Evolutionary conservation across 2,329 filamentous ascomycete species (phyloP).

Genomic region (Alternaria brassicae): DNA sequence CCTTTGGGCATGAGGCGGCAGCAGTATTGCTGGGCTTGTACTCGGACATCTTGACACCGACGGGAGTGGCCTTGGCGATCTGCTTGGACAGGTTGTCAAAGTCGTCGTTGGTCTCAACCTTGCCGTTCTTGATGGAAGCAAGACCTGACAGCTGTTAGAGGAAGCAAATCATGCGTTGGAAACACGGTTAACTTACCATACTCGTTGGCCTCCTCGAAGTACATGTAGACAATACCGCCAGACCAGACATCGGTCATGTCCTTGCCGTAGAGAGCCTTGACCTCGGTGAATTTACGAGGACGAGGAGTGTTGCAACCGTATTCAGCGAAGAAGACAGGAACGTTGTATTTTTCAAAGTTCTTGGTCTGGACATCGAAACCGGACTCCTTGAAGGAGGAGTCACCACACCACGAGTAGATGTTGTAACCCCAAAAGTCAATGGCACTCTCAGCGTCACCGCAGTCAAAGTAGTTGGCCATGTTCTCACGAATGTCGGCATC

Average conservation of each 20-base stretch:
- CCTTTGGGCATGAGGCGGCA: slow-evolving; percentile 72
- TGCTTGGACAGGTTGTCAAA: slow-evolving; percentile 69
- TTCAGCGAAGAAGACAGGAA: slow-evolving; percentile 97
- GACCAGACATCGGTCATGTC: slow-evolving; percentile 90
- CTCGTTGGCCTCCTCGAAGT: slow-evolving; percentile 88
- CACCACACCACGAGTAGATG: slow-evolving; percentile 98
- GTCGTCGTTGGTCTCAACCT: slow-evolving; percentile 67
- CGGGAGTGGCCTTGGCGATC: slow-evolving; percentile 72
- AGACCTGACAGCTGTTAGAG: slow-evolving; percentile 60
- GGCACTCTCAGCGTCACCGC: slow-evolving; percentile 66
- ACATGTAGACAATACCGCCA: slow-evolving; percentile 99
- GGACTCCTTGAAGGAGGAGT: slow-evolving; percentile 77
- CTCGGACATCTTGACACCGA: slow-evolving; percentile 66
- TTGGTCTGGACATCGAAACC: slow-evolving; percentile 83
- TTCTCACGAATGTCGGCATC: slow-evolving; percentile 81
- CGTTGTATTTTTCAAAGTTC: slow-evolving; percentile 87
- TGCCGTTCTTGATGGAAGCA: slow-evolving; percentile 64
- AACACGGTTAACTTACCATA: slow-evolving; percentile 67
- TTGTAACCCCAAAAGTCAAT: slow-evolving; percentile 99
- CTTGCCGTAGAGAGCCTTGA: slow-evolving; percentile 76
- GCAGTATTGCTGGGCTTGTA: slow-evolving; percentile 80
- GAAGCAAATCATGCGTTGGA: background rate
- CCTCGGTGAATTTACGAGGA: slow-evolving; percentile 84
- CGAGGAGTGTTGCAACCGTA: slow-evolving; percentile 88
- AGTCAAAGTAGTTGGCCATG: slow-evolving; percentile 95